These are phyloP conservation scores for Fusarium sp. DNA, from an alignment of 2,329 filamentous ascomycete species.

Conservation along the genomic window DNA sequence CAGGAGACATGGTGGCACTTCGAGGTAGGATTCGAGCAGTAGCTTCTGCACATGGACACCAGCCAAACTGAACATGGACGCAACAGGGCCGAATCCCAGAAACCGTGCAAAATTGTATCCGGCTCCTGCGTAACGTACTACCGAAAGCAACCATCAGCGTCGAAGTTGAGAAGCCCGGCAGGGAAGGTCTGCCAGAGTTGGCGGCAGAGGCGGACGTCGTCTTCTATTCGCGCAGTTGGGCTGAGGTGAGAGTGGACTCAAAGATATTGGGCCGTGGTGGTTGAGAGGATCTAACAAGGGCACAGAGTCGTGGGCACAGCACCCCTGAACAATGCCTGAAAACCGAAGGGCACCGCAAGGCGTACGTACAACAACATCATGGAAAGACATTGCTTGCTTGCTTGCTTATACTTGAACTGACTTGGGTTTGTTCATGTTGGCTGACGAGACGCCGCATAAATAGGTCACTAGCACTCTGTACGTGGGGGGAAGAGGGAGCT, in stretches of 20 bases:
- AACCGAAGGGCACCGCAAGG: conserved; percentile 55
- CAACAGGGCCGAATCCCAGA: conserved; percentile 71
- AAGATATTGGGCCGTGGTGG: conserved; percentile 8
- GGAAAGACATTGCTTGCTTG: conserved; percentile 1
- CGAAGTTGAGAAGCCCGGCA: conserved; percentile 76
- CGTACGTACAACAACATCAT: conserved; percentile 61
- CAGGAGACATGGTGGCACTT: conserved; percentile 75
- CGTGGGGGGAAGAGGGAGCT: conserved; percentile 67
- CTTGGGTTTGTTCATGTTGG: conserved; percentile 16
- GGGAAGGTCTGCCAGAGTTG: conserved; percentile 68
- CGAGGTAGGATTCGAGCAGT: conserved; percentile 61
- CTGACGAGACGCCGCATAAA: conserved; percentile 46
- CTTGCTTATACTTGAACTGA: conserved; percentile 4
- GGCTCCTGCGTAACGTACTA: conserved; percentile 60
- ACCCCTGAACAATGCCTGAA: conserved; percentile 64
- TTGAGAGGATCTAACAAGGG: conserved; percentile 30
- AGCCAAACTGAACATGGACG: conserved; percentile 27
- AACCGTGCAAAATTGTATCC: conserved; percentile 69
- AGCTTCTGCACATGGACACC: not conserved
- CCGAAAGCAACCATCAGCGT: conserved; percentile 69
- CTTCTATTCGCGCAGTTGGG: conserved; percentile 80
- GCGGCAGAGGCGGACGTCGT: conserved; percentile 74
- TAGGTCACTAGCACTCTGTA: conserved; percentile 64
- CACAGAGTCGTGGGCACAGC: conserved; percentile 53
- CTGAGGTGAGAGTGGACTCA: conserved; percentile 62